phyloP scores from a whole-genome alignment of 305 asterid species.

The Coffea humblotiana region DNA sequence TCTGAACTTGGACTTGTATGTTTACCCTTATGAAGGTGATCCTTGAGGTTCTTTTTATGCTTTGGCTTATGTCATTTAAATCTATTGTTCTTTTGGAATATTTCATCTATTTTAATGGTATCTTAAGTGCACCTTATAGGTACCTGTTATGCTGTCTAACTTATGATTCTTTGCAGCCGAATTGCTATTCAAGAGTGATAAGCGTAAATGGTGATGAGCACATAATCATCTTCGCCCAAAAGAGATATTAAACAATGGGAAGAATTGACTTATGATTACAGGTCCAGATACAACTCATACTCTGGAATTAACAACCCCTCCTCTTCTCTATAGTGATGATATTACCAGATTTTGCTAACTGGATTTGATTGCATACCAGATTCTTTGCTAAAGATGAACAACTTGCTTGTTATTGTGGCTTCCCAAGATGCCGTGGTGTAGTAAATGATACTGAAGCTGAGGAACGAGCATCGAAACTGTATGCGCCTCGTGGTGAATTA shows the following conservation, averaged over 20 bases:
- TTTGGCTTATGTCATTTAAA: background rate
- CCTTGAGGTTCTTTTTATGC: no score
- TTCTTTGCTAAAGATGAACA: constrained; percentile 75
- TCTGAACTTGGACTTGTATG: background rate
- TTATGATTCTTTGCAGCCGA: constrained; percentile 61
- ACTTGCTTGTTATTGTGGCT: constrained; percentile 80
- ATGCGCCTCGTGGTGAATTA: constrained; percentile 62
- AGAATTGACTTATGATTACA: constrained; percentile 94
- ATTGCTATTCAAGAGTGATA: constrained; percentile 88
- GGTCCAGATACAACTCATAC: constrained; percentile 46
- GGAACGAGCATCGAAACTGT: constrained; percentile 58
- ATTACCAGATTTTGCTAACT: constrained; percentile 14
- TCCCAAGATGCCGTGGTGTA: constrained; percentile 80
- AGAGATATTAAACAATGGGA: constrained; percentile 85
- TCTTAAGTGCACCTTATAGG: background rate
- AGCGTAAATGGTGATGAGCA: constrained; percentile 66
- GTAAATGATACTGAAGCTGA: constrained; percentile 85
- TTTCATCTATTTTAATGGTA: background rate
- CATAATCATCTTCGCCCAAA: constrained; percentile 95
- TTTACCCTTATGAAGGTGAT: background rate
- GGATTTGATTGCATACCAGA: constrained; percentile 39
- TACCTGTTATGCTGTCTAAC: constrained; percentile 13
- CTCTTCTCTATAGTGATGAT: constrained; percentile 15
- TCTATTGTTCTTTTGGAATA: background rate
- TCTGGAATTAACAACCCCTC: background rate